A percentile compares a stretch with the other conserved stretches of the same genome.
Conservation (phyloP, 495 filamentous ascomycete genomes). For the Tuber melanosporum region DNA sequence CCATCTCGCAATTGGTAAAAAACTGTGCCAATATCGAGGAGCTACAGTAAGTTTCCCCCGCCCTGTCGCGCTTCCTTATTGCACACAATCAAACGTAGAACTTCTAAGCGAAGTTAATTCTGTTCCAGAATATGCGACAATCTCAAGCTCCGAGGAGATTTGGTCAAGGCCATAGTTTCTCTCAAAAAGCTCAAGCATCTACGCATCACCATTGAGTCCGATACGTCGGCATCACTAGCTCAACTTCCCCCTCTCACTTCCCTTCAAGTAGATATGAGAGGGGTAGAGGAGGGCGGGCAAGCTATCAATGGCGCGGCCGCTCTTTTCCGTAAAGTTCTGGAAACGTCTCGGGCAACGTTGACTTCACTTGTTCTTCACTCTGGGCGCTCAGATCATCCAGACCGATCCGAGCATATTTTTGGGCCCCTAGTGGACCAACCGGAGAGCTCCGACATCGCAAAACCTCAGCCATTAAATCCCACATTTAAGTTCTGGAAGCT, state of each 20-base stretch:
- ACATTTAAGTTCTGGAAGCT: not conserved
- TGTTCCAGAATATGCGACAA: not conserved
- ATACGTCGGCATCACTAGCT: not conserved
- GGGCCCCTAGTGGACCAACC: not conserved
- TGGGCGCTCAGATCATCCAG: not conserved
- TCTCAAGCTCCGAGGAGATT: not conserved
- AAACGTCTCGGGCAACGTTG: not conserved
- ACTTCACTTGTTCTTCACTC: not conserved
- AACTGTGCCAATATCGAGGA: not conserved
- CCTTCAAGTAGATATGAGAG: slow-evolving; percentile 1
- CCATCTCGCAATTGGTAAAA: slow-evolving; percentile 3
- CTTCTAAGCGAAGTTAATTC: not conserved
- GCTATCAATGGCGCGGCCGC: not conserved
- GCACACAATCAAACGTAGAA: not conserved
- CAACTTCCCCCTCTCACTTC: not conserved
- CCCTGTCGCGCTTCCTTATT: not conserved
- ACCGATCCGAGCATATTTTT: not conserved
- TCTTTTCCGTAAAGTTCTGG: not conserved
- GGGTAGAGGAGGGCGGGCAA: not conserved
- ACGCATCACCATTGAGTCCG: not conserved
- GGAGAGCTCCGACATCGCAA: not conserved
- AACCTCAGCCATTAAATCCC: not conserved
- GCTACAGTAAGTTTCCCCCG: not conserved
- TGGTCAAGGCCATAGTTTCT: not conserved
- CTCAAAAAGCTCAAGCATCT: slow-evolving; percentile 1